phyloP scores from a whole-genome alignment of 2,329 filamentous ascomycete species.

The Ophiostoma novo-ulmi region DNA sequence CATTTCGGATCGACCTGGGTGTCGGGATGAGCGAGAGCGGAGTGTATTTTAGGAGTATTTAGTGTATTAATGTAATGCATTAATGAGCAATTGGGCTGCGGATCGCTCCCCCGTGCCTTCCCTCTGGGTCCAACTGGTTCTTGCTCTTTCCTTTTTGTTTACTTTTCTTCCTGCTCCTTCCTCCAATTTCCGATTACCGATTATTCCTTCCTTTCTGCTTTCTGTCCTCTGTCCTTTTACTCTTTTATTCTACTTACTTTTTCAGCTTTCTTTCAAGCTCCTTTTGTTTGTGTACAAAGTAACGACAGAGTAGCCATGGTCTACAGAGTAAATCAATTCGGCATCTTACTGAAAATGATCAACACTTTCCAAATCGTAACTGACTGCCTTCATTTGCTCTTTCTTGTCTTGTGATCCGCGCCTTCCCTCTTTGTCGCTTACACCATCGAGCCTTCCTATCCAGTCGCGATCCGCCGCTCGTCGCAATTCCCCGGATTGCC shows the following conservation, averaged over 20 bases:
- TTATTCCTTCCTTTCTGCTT: neutral
- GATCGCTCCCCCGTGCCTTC: neutral
- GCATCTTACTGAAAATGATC: too few relatives aligned
- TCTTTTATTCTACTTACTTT: neutral
- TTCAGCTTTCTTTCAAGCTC: too few relatives aligned
- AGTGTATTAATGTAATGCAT: neutral
- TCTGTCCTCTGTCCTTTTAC: neutral
- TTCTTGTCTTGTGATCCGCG: neutral
- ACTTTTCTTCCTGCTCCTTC: neutral
- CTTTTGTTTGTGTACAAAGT: too few relatives aligned
- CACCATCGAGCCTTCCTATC: conserved; percentile 2
- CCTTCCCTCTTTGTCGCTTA: conserved; percentile 3
- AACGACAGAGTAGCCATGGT: too few relatives aligned
- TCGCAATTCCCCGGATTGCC: neutral
- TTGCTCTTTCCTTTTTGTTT: neutral
- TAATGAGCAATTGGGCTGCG: neutral
- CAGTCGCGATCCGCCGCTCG: neutral
- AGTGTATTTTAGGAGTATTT: neutral
- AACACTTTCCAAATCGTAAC: neutral
- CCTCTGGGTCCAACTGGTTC: neutral
- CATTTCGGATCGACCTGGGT: conserved; percentile 1
- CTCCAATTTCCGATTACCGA: too few relatives aligned
- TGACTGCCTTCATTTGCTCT: neutral
- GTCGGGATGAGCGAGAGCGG: conserved; percentile 6
- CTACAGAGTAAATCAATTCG: too few relatives aligned